Percentiles rank a stretch among this genome's conserved stretches.
These are phyloP conservation scores for Desmodesmus armatus DNA, from an alignment of 139 green algal species.

Conservation along the genomic window DNA sequence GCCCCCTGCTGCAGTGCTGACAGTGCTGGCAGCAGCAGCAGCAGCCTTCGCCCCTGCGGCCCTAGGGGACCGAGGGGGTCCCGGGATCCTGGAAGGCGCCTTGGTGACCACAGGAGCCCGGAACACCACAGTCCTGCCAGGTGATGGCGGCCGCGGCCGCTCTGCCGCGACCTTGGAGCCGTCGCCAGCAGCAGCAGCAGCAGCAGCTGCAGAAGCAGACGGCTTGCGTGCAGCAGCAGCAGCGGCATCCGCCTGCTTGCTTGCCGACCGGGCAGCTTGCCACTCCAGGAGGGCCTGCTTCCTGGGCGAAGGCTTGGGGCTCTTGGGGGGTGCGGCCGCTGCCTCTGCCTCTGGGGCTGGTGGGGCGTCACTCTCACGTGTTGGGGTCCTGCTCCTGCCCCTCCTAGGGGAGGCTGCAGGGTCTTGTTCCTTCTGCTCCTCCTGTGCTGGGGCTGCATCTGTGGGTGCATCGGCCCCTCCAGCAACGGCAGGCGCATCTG, in stretches of 20 bases:
- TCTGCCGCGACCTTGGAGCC: conserved; percentile 5
- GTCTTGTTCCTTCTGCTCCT: not conserved
- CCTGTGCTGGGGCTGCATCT: not conserved
- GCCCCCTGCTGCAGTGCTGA: not conserved
- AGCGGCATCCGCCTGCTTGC: not conserved
- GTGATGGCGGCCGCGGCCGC: not conserved
- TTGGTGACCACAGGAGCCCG: too few species aligned
- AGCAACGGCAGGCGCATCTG: too few species aligned
- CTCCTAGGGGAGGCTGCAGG: not conserved
- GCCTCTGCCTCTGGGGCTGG: not conserved
- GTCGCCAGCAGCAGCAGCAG: conserved; percentile 8
- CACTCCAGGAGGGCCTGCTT: not conserved
- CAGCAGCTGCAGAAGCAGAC: not conserved
- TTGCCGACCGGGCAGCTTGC: not conserved
- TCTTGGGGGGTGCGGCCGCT: not conserved
- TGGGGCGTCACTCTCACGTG: not conserved
- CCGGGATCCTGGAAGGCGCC: conserved; percentile 30
- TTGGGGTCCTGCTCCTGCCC: too few species aligned
- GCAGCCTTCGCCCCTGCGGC: not conserved
- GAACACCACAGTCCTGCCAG: too few species aligned
- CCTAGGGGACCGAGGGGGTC: not conserved
- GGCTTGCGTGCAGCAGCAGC: not conserved
- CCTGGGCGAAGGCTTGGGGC: not conserved
- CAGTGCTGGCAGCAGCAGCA: too few species aligned
- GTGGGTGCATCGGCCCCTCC: too few species aligned